Conservation (phyloP, 768 basidiomycete genomes). For the Pholiota conissans region DNA sequence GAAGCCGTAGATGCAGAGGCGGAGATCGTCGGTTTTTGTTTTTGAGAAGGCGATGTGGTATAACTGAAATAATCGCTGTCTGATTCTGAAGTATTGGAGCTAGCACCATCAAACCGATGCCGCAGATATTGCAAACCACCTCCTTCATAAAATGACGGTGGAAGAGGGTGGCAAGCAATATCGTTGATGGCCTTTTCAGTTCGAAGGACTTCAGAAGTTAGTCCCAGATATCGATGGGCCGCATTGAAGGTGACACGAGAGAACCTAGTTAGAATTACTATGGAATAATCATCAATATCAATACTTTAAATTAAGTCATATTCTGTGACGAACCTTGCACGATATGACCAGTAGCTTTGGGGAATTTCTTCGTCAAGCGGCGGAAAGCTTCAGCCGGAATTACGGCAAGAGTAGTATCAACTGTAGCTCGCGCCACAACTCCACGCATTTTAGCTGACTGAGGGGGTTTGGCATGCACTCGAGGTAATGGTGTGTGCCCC, state of each 20-base stretch:
- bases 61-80: conserved; percentile 61
- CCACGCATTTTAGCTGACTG: conserved; percentile 46
- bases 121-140: conserved; percentile 89
- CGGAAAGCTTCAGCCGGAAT: conserved; percentile 98
- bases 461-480: conserved; percentile 13
- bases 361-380: conserved; percentile 91
- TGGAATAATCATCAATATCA: conserved; percentile 8
- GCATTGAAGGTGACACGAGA: conserved; percentile 97
- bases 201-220: conserved; percentile 92
- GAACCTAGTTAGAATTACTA: conserved; percentile 93
- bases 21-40: conserved; percentile 18
- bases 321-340: conserved; percentile 69
- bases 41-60: conserved; percentile 26
- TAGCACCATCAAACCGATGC: conserved; percentile 78
- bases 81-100: conserved; percentile 44
- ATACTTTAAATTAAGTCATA: conserved; percentile 9
- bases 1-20: conserved; percentile 26
- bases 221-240: conserved; percentile 92
- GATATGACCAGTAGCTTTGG: conserved; percentile 95
- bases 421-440: conserved; percentile 88
- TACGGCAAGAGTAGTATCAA: conserved; percentile 96
- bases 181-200: conserved; percentile 98
- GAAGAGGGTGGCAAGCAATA: conserved; percentile 93
- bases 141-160: conserved; percentile 86
- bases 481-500: conserved; percentile 20